Evolutionary conservation across 805 yeast genomes (phyloP), one percentile per base, ranked within the genome.

Genomic region (Tetrapisispora arboricola): DNA sequence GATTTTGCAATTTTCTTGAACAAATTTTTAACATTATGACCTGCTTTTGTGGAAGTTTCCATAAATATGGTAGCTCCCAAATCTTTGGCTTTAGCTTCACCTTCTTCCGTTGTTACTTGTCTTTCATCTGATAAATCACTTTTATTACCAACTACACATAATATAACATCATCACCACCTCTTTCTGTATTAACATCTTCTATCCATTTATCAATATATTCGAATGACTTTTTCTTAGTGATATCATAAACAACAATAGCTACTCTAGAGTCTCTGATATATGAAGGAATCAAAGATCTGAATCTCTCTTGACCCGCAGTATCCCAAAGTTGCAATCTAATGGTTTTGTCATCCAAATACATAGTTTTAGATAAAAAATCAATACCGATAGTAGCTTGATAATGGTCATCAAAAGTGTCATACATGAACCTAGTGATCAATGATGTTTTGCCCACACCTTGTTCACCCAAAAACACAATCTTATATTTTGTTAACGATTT

Each of bases 251-350:
- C 95, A 21, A 92, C 80, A 36, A 92, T 94, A 0, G 98, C 97
- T n/a, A 92, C 97, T 53, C 88, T 87, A 13, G 94, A 83, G 62
- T 92, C 98, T 51, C 98, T 73, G 45, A 92, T 92, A 58, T 92
- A 92, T 10, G 95, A 82, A 3, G 98, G 98, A 43, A 92, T 90
- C 59, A 92, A 73, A 15, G 95, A 83, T 56, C 97, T 72, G 68
- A 92, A 92, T 52, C 98, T 68, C 62, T 92, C 98, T 64, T 88
- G 97, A 13, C 97, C 96, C 1, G 95, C 95, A 4, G 97, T 88
- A 60, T 88, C 97, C 97, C 98, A 92, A 44, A 92, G 67, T 65
- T 92, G 98, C 47, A 92, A 71, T 54, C 98, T 73, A 31, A 92
- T 84, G 3, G 98, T 92, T 50, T 90, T 87, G 62, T 92, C 97